Evolutionary conservation across 345 rosid species (phyloP), one percentile per base, ranked within the genome.

Genomic region (Lumnitzera littorea): DNA sequence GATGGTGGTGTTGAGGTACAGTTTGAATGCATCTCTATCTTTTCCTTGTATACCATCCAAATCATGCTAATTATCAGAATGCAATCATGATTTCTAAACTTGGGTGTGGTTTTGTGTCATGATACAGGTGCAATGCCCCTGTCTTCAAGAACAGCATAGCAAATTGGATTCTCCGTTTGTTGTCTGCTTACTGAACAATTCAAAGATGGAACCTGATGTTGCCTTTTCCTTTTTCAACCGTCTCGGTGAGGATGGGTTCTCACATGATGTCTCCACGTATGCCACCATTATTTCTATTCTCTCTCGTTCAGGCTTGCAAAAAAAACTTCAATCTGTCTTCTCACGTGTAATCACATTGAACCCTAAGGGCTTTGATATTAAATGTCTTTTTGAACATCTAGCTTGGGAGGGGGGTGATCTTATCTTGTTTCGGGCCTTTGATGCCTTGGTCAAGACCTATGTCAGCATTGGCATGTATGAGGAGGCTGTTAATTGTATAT

Each of bases 381-480:
- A 58, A 59, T 81, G 74, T 57, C 74, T 87, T 70, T 74, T 83
- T 54, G 78, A 58, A 60, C 66, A 62, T 51, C 31, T 83, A 57
- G 68, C 56, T 10, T 76, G 59, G 16, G 70, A 67, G 16, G 52
- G 50, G n/a, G 65, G 66, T 11, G 62, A 65, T 0, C 41, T 70
- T 13, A 25, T 76, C 31, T 61, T 78, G 62, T 36, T 48, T 51
- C 64, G 57, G 46, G 70, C 78, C 50, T 76, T 76, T 3, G 62
- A 78, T 78, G 82, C 76, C 1, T 57, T 82, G 74, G 73, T 87
- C 56, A 85, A 85, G 85, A 71, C 73, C 43, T 85, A 77, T 73
- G 82, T 36, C 51, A 51, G 63, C 67, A 58, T 62, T 8, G 72
- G 61, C 12, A 74, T 80, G 92, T 82, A 85, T 63, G 83, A 82